Conservation (phyloP, 345 rosid species). For the Bruguiera sexangula region DNA sequence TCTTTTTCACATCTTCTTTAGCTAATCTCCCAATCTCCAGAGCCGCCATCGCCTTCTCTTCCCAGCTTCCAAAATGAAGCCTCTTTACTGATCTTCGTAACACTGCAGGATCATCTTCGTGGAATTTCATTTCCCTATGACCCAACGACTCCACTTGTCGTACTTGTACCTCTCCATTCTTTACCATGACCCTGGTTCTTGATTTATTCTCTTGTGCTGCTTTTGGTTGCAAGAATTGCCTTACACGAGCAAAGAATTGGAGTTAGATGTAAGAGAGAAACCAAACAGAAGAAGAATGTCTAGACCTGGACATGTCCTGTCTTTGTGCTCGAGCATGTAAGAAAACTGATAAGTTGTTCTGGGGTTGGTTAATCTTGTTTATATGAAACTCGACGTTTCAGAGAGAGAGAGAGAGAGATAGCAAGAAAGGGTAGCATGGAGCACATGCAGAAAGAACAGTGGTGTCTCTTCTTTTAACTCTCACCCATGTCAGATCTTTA, state of each 20-base stretch:
- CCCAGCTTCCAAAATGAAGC: constrained; percentile 75
- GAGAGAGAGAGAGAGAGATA: not conserved
- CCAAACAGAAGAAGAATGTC: constrained; percentile 39
- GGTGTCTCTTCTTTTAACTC: constrained; percentile 33
- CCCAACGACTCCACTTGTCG: not conserved
- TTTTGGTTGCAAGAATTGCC: constrained; percentile 57
- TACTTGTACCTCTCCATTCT: not conserved
- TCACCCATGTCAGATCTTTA: not conserved
- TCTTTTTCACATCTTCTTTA: constrained; percentile 46
- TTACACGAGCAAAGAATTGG: constrained; percentile 53
- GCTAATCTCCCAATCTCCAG: constrained; percentile 60
- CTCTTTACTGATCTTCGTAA: constrained; percentile 78
- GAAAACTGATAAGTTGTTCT: constrained; percentile 14
- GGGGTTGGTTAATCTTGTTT: constrained; percentile 12
- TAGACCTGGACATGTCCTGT: constrained; percentile 31
- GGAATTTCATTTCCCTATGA: not conserved
- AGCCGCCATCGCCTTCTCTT: constrained; percentile 72
- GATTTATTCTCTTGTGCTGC: constrained; percentile 31
- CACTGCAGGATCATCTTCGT: constrained; percentile 34
- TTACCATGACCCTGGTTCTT: not conserved
- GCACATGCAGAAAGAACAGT: constrained; percentile 53
- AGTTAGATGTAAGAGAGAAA: constrained; percentile 40
- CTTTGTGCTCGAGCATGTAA: constrained; percentile 32
- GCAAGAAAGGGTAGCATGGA: constrained; percentile 10
- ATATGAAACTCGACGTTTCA: constrained; percentile 15